Evolutionary conservation across 1,284 basidiomycete species (phyloP).

Genomic region (Exobasidium cylindrosporum): DNA sequence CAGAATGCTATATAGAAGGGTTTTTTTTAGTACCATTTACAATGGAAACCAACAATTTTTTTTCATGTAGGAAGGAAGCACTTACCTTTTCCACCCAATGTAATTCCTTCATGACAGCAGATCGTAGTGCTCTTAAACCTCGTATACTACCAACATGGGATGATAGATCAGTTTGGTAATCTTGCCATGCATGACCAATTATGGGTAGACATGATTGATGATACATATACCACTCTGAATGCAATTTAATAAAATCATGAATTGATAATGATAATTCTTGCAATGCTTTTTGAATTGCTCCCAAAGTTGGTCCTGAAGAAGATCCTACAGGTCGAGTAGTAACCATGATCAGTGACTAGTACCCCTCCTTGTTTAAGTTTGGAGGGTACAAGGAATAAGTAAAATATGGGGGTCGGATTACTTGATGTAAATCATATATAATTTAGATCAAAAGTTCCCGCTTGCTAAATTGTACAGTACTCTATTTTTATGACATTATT

Average conservation of each 20-base stretch:
- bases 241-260: neutral
- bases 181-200: slow-evolving; percentile 2
- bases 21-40: too few species aligned
- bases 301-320: neutral
- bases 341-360: too few species aligned
- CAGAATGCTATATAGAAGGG: neutral
- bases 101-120: slow-evolving; percentile 27
- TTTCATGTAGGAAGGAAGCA: too few species aligned
- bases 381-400: too few species aligned
- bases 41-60: too few species aligned
- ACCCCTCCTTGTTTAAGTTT: too few species aligned
- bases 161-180: neutral
- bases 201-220: neutral
- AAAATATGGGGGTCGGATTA: too few species aligned
- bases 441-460: too few species aligned
- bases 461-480: too few species aligned
- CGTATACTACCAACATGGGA: slow-evolving; percentile 17
- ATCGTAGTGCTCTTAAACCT: slow-evolving; percentile 25
- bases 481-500: too few species aligned
- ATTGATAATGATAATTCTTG: neutral
- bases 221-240: neutral
- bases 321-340: too few species aligned
- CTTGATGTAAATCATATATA: too few species aligned
- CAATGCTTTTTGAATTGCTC: neutral
- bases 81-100: slow-evolving; percentile 17